These are phyloP conservation scores for Lichtheimia ornata DNA, from an alignment of 371 early-diverging fungal species.

Conservation along the genomic window DNA sequence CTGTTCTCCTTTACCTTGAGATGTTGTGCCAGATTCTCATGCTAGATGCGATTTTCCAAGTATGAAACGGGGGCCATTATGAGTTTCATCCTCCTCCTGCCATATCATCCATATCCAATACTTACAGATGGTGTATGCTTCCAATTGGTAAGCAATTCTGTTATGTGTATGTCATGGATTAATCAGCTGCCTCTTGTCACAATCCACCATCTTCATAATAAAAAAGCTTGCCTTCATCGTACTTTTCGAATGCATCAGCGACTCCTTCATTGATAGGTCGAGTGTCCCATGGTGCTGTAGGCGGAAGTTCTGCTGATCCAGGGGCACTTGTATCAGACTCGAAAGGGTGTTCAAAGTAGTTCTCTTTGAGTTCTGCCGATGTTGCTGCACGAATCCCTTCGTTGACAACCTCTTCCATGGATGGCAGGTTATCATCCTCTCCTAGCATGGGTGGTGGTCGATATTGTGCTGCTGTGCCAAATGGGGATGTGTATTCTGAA, in stretches of 20 bases:
- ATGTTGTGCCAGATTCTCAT: no score
- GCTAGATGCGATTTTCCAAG: no score
- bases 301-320: background rate
- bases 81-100: no score
- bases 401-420: slow-evolving; percentile 37
- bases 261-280: no score
- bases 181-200: background rate
- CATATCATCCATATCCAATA: no score
- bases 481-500: slow-evolving; percentile 20
- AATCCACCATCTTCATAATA: no score
- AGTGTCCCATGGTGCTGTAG: no score
- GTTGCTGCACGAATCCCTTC: slow-evolving; percentile 13
- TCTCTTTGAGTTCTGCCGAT: slow-evolving; percentile 20
- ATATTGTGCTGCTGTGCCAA: slow-evolving; percentile 19
- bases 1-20: no score
- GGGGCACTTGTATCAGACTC: slow-evolving; percentile 19
- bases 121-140: no score
- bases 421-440: slow-evolving; percentile 36
- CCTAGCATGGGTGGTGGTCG: slow-evolving; percentile 7
- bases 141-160: no score
- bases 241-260: background rate
- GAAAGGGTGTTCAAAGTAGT: slow-evolving; percentile 48
- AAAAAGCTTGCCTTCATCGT: background rate
- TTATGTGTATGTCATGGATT: no score
- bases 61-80: no score